Percentiles rank a stretch among this genome's conserved stretches.
Conservation (phyloP, 306 rosid genomes). For the Quercus ilex region DNA sequence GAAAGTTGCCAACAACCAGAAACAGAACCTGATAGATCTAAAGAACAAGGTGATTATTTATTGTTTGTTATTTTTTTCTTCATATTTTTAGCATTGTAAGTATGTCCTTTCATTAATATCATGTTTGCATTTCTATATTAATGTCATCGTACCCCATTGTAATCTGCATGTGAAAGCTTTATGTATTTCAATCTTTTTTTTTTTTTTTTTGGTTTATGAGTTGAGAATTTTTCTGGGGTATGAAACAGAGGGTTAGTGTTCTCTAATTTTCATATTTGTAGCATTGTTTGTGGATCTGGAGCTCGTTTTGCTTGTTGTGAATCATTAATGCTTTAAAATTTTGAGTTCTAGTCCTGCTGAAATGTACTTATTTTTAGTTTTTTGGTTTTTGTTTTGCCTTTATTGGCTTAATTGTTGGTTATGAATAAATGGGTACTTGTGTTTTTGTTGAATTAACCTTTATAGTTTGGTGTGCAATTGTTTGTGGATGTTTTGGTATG, state of each 20-base stretch:
- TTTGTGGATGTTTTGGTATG: neutral
- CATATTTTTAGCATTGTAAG: neutral
- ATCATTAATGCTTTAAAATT: neutral
- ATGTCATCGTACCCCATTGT: neutral
- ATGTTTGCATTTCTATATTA: neutral
- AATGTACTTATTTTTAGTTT: neutral
- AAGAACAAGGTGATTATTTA: neutral
- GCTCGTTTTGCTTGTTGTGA: neutral
- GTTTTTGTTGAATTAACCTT: neutral
- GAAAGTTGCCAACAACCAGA: neutral
- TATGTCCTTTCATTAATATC: neutral
- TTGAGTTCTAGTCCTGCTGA: neutral
- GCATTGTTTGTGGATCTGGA: neutral
- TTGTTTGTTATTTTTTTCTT: too few species aligned
- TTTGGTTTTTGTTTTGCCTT: neutral
- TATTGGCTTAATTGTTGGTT: neutral
- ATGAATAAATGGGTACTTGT: neutral
- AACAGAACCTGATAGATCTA: neutral
- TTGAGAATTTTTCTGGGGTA: neutral
- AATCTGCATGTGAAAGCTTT: neutral
- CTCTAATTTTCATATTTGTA: neutral
- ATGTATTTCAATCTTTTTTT: neutral
- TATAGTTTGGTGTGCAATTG: neutral
- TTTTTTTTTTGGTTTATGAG: neutral
- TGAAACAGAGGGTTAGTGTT: neutral